Evolutionary conservation across 768 basidiomycete genomes (phyloP).

Genomic region (Trametes coccinea): DNA sequence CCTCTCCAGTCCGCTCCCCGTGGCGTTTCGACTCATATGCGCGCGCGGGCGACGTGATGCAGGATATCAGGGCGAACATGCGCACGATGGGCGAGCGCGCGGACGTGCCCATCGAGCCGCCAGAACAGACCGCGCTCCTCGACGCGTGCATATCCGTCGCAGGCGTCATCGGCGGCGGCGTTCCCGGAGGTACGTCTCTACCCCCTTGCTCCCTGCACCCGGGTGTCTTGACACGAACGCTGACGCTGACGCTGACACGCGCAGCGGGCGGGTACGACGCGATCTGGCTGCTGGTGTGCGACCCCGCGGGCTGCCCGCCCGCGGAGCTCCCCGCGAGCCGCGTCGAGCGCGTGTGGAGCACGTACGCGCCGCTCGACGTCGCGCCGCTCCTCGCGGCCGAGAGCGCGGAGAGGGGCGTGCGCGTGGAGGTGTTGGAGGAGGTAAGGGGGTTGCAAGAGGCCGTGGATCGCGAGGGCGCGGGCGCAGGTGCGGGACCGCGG

Average conservation of each 20-base stretch:
- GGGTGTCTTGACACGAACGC: not conserved
- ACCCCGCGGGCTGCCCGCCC: conserved; percentile 46
- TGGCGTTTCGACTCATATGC: not conserved
- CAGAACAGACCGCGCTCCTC: conserved; percentile 80
- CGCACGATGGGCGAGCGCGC: conserved; percentile 77
- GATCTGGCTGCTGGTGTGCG: conserved; percentile 87
- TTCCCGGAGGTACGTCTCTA: conserved; percentile 79
- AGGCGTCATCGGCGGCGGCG: conserved; percentile 92
- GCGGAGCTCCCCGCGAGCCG: conserved; percentile 51
- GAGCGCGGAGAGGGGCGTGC: conserved; percentile 64
- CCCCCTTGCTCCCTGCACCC: not conserved
- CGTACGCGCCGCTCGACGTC: conserved; percentile 61
- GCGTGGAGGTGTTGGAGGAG: conserved; percentile 58
- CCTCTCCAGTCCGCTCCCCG: not conserved
- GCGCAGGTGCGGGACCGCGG: no score
- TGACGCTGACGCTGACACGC: not conserved
- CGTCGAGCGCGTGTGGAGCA: conserved; percentile 69
- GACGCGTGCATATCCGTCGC: conserved; percentile 73
- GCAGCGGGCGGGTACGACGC: conserved; percentile 97
- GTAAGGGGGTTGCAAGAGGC: conserved; percentile 53
- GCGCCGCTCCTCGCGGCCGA: conserved; percentile 73
- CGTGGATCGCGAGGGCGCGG: conserved; percentile 3
- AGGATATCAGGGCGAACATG: conserved; percentile 82
- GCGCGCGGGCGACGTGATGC: not conserved
- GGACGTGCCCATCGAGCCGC: conserved; percentile 87